Evolutionary conservation across 2,329 filamentous ascomycete genomes (phyloP).

Genomic region (Xylariales sp.): DNA sequence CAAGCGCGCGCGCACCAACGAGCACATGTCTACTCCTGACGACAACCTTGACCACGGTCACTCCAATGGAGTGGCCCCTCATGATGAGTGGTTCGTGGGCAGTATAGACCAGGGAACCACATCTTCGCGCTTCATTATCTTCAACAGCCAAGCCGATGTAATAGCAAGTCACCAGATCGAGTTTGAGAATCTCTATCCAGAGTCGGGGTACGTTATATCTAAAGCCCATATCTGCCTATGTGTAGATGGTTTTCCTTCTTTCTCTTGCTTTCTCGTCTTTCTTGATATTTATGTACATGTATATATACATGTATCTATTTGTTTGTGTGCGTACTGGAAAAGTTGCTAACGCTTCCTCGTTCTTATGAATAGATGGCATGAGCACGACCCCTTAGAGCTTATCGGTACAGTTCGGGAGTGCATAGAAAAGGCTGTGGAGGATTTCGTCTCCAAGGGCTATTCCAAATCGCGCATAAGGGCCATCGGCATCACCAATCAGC

Average conservation of each 20-base stretch:
- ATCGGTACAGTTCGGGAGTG: constrained; percentile 72
- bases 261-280: constrained; percentile 2
- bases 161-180: constrained; percentile 83
- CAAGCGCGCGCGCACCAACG: constrained; percentile 5
- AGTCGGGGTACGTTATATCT: constrained; percentile 67
- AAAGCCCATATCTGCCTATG: constrained; percentile 2
- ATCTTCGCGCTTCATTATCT: constrained; percentile 85
- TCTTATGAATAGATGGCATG: constrained; percentile 66
- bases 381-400: constrained; percentile 78
- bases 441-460: constrained; percentile 69
- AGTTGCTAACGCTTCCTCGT: constrained; percentile 8
- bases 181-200: constrained; percentile 78
- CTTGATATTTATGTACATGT: too few relatives aligned
- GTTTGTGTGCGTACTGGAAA: too few relatives aligned
- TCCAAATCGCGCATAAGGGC: constrained; percentile 65
- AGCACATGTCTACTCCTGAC: constrained; percentile 7
- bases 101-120: constrained; percentile 91
- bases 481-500: constrained; percentile 85
- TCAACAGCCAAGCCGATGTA: constrained; percentile 72
- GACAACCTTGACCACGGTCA: not conserved
- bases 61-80: not conserved
- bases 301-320: too few relatives aligned
- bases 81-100: constrained; percentile 65
- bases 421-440: constrained; percentile 69
- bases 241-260: not conserved